Base-by-base conservation (phyloP, 805 yeast species). In the Vanderwaltozyma verrucispora region DNA sequence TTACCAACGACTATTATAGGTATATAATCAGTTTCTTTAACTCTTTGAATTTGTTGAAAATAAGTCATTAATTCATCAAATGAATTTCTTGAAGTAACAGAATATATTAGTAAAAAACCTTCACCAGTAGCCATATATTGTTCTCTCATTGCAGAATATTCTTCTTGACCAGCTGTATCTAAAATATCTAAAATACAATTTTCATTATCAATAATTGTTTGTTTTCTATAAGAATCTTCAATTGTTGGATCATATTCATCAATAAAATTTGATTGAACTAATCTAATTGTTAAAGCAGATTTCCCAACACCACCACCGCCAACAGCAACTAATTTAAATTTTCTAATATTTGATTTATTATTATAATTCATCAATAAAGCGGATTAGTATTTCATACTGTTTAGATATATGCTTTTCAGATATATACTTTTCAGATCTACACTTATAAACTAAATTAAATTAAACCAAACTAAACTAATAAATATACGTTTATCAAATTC, bases 291-390 rank as follows among this genome's bases (percentile, higher is more conserved):
- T 45, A 89, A 68, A 6, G 97, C 96, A 20, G 94, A 80, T 61
- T 89, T 89, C 62, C 97, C 97, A 41, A 89, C 97, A 63, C 95
- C 96, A 53, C 96, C 96, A 28, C 96, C 96, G 37, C 96, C 97
- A 42, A 88, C 95, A 34, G 89, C 96, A 5, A 89, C 96, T 42
- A 89, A 65, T 57, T 92, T 85, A 60, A 79, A 88, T 62, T 86
- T 95, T 60, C 79, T 72, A 10, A 19, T 12, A 13, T 20, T 5
- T 20, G 15, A 13, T 15, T 29, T 29, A 17, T n/a, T n/a, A n/a
- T n/a, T n/a, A n/a, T n/a, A n/a, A n/a, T 29, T 17, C 27, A 24
- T 24, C 27, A 10, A 8, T n/a, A n/a, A n/a, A n/a, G n/a, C n/a
- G n/a, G n/a, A n/a, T n/a, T n/a, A n/a, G n/a, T n/a, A n/a, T n/a